Base-by-base conservation (phyloP, 208 protist species). In the Jaenimonas drosophilae region DNA sequence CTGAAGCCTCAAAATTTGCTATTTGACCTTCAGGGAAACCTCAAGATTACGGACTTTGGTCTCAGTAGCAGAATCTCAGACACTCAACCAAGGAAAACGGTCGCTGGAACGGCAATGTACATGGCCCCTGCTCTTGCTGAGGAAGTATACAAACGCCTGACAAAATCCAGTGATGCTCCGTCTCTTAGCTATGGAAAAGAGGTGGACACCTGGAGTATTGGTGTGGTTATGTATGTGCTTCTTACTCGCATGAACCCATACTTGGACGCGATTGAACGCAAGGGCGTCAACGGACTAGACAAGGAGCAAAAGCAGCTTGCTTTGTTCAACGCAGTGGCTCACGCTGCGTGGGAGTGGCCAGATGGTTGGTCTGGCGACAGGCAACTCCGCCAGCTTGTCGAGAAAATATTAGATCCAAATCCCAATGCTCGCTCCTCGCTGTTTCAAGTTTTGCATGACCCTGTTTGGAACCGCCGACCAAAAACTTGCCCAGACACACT, bases 1-100 rank as follows among this genome's bases (percentile, higher is more conserved):
- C 46, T 96, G 32, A 96, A 96, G 54, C 83, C 86, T 32, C 76
- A 88, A 37, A 96, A 96, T 60, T 64, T 96, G 11, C 58, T 96
- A 28, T 92, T 96, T 54, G 89, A 96, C 54, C 64, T 65, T 50
- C 53, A 86, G 27, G 85, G 85, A 5, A 92, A 88, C 41, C 50
- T 96, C 26, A 96, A 96, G 59, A 76, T 96, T n/a, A 91, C 83
- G 23, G 89, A 96, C 54, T 94, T 96, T 64, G 89, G 89, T 11
- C 64, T 94, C 16, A 85, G 78, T 3, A 91, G 78, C 49, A 57
- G 76, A 25, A 83, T 91, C 38, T 75, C 70, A 5, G 78, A 91
- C 16, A 56, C 60, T 7, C 68, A 89, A 40, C 77, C 81, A 16
- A 67, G 86, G 27, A 91, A 88, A 56, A 94, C 86, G 0, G 81